Percentiles rank a stretch among this genome's conserved stretches.
These are phyloP conservation scores for Saccharomycopsis fodiens DNA, from an alignment of 805 yeast genomes.

Conservation along the genomic window DNA sequence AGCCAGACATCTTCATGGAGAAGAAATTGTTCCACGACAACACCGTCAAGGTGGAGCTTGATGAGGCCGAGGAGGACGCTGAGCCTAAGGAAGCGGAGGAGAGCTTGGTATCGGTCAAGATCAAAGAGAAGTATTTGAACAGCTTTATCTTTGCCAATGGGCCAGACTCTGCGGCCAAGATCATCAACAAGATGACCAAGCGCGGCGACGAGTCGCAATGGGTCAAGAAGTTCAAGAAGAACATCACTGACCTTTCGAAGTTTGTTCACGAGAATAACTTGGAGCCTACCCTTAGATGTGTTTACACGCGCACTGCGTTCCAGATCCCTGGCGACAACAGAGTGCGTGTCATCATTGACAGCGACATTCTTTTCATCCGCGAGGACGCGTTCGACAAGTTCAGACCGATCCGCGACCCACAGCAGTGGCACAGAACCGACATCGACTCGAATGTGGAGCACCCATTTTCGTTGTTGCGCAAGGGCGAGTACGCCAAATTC, in stretches of 20 bases:
- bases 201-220: slow-evolving; percentile 43
- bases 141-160: slow-evolving; percentile 49
- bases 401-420: slow-evolving; percentile 85
- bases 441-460: slow-evolving; percentile 69
- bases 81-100: slow-evolving; percentile 26
- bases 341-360: slow-evolving; percentile 83
- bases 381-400: slow-evolving; percentile 82
- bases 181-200: slow-evolving; percentile 53
- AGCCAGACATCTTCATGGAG: slow-evolving; percentile 75
- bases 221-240: slow-evolving; percentile 43
- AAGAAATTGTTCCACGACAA: slow-evolving; percentile 61
- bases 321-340: slow-evolving; percentile 97
- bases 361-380: slow-evolving; percentile 78
- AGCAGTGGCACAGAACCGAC: slow-evolving; percentile 87
- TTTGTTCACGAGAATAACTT: slow-evolving; percentile 59
- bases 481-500: slow-evolving; percentile 77
- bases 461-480: slow-evolving; percentile 67
- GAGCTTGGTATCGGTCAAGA: slow-evolving; percentile 54
- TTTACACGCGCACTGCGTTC: slow-evolving; percentile 88
- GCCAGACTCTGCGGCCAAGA: slow-evolving; percentile 36
- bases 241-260: slow-evolving; percentile 52
- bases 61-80: slow-evolving; percentile 29
- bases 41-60: slow-evolving; percentile 28
- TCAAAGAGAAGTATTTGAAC: slow-evolving; percentile 72
- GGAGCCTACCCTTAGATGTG: slow-evolving; percentile 81